Evolutionary conservation across 2,329 filamentous ascomycete genomes (phyloP).

Genomic region (Colletotrichum sansevieriae): DNA sequence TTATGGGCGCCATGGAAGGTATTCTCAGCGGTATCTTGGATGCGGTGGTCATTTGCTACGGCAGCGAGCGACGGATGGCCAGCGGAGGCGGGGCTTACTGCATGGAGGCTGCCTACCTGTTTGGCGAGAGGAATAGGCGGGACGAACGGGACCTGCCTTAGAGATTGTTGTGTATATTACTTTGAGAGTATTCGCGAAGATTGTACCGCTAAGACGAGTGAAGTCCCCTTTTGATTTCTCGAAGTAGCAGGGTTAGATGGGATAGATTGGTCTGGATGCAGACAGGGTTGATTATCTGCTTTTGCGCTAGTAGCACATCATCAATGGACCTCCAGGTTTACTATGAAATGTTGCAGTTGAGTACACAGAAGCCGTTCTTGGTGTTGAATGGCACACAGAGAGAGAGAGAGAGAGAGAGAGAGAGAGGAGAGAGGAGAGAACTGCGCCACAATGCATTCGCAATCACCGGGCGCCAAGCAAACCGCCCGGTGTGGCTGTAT

Average conservation of each 20-base stretch:
- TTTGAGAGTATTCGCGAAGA: background rate
- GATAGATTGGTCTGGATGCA: constrained; percentile 14
- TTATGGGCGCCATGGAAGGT: constrained; percentile 91
- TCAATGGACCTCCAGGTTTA: no score
- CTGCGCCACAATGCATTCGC: no score
- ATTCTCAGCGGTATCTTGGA: constrained; percentile 89
- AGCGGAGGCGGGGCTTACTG: constrained; percentile 83
- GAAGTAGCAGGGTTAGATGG: constrained; percentile 8
- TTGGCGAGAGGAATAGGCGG: constrained; percentile 72
- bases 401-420: background rate
- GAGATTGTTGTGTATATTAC: constrained; percentile 19
- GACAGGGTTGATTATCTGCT: constrained; percentile 5
- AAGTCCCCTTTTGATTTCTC: background rate
- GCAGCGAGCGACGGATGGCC: constrained; percentile 82
- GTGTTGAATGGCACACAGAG: background rate
- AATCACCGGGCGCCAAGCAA: no score
- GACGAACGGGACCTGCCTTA: constrained; percentile 48
- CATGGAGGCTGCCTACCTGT: constrained; percentile 89
- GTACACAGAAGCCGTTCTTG: no score
- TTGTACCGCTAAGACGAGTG: background rate
- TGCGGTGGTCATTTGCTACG: constrained; percentile 92
- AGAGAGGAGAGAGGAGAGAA: no score
- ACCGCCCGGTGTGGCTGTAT: no score
- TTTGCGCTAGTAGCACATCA: background rate
- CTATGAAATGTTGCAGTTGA: no score